Conservation (phyloP, 106 monocot genomes). For the Allium cepa region DNA sequence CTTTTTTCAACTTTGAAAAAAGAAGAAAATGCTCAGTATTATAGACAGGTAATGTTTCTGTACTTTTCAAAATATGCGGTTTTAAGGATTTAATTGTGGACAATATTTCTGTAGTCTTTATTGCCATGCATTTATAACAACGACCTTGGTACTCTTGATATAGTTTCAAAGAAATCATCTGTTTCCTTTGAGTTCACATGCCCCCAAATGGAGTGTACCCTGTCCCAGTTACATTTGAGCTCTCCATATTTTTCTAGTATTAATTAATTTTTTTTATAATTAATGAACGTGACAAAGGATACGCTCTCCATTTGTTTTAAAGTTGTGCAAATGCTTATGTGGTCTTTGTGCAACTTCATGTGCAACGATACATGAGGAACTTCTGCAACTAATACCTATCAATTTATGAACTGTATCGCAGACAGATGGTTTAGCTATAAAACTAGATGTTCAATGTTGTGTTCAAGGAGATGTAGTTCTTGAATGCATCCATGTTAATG, state of each 20-base stretch:
- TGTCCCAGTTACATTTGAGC: background rate
- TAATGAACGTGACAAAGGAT: background rate
- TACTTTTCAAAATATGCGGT: background rate
- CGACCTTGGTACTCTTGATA: background rate
- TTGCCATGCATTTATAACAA: background rate
- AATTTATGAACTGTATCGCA: conserved; percentile 24
- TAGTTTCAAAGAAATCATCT: too few relatives aligned
- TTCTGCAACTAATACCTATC: background rate
- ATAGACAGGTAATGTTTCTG: conserved; percentile 41
- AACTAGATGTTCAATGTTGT: conserved; percentile 57
- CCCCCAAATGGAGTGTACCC: too few relatives aligned
- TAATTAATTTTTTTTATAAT: background rate
- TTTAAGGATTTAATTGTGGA: background rate
- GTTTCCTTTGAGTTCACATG: too few relatives aligned
- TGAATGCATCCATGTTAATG: conserved; percentile 68
- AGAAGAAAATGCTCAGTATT: conserved; percentile 31
- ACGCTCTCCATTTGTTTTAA: background rate
- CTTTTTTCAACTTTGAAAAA: conserved; percentile 59
- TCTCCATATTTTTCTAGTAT: background rate
- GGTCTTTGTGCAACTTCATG: background rate
- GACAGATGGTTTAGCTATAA: conserved; percentile 40
- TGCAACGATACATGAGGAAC: too few relatives aligned
- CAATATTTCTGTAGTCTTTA: background rate
- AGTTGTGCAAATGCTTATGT: background rate
- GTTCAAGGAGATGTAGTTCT: conserved; percentile 95